These are phyloP conservation scores for Nicotiana knightiana DNA, from an alignment of 257 asterid species.

Conservation along the genomic window DNA sequence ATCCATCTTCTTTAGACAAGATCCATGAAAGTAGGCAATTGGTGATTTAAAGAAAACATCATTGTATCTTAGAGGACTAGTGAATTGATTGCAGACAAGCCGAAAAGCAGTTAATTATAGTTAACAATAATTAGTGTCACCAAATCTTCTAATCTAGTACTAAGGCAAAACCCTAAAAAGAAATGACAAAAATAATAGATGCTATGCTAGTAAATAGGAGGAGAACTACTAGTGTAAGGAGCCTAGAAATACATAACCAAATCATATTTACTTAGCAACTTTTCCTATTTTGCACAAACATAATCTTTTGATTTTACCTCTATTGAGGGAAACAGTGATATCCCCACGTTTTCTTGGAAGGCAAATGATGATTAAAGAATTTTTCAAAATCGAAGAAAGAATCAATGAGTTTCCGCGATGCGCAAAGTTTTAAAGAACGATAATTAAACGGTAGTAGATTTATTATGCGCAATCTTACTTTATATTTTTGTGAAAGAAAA, in stretches of 20 bases:
- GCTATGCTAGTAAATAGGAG: neutral
- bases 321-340: neutral
- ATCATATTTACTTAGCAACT: neutral
- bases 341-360: neutral
- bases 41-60: constrained; percentile 8
- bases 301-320: neutral
- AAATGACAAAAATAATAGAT: neutral
- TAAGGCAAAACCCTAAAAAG: neutral
- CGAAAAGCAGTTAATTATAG: constrained; percentile 15
- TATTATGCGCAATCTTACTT: too few relatives aligned
- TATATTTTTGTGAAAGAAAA: neutral
- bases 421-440: too few relatives aligned
- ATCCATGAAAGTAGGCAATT: constrained; percentile 2
- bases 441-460: too few relatives aligned
- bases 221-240: neutral
- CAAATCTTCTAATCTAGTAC: constrained; percentile 5
- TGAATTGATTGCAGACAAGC: neutral
- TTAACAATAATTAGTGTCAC: constrained; percentile 6
- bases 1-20: neutral
- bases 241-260: constrained; percentile 21
- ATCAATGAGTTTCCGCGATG: too few relatives aligned
- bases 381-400: too few relatives aligned
- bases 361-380: neutral
- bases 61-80: neutral
- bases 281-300: constrained; percentile 10